phyloP scores from a whole-genome alignment of 305 asterid species.

The Withania somnifera region DNA sequence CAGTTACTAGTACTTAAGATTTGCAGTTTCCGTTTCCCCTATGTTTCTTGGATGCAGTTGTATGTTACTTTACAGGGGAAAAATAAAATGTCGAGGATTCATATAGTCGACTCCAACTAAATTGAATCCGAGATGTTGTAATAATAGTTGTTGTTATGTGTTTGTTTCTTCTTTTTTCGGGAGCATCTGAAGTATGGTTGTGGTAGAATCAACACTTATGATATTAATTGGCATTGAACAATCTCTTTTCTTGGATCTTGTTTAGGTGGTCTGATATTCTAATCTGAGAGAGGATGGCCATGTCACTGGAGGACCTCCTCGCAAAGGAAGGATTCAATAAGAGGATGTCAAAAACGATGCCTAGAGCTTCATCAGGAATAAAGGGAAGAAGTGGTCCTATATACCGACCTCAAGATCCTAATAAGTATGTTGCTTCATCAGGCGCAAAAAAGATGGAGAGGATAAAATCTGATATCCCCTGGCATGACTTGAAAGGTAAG shows the following conservation, averaged over 20 bases:
- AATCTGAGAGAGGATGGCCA: constrained; percentile 33
- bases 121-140: neutral
- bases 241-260: neutral
- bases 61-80: neutral
- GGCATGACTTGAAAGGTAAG: constrained; percentile 7
- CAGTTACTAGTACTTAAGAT: neutral
- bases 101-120: neutral
- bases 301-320: constrained; percentile 76
- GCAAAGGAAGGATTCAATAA: constrained; percentile 63
- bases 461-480: constrained; percentile 47
- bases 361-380: constrained; percentile 34
- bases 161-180: neutral
- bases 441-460: constrained; percentile 33
- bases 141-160: neutral
- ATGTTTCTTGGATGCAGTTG: neutral
- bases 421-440: constrained; percentile 21
- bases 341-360: constrained; percentile 32
- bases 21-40: neutral
- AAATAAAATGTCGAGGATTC: neutral
- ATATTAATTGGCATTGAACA: neutral
- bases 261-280: neutral
- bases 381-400: constrained; percentile 26
- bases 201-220: neutral
- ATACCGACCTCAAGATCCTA: constrained; percentile 15
- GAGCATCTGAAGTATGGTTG: neutral